Evolutionary conservation across 2,329 filamentous ascomycete genomes (phyloP).

Genomic region (Chrysoporthe cubensis): DNA sequence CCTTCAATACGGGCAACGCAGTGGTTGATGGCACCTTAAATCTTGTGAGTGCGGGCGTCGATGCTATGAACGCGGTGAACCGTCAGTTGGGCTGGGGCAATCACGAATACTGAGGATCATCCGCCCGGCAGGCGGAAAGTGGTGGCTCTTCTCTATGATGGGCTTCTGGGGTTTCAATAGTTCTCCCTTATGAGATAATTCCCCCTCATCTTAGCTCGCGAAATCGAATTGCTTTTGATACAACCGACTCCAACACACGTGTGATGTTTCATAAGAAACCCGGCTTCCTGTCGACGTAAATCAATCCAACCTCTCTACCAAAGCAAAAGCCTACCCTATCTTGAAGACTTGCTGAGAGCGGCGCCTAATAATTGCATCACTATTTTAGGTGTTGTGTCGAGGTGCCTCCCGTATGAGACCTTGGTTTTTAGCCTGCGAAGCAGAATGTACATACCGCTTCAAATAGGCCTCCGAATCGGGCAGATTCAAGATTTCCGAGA

Average conservation of each 20-base stretch:
- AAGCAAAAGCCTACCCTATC: no score
- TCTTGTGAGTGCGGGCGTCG: conserved; percentile 52
- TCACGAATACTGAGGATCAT: conserved; percentile 29
- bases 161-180: neutral
- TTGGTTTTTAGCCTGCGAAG: neutral
- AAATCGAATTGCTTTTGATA: no score
- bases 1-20: conserved; percentile 44
- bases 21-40: conserved; percentile 45
- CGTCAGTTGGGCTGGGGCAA: conserved; percentile 58
- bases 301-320: no score
- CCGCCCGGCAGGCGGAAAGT: neutral
- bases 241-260: no score
- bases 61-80: conserved; percentile 57
- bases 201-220: no score
- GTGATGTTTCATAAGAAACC: no score
- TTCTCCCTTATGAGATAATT: no score
- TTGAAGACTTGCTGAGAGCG: no score
- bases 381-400: neutral
- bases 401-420: neutral
- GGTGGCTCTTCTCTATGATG: neutral
- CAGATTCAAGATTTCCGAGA: neutral
- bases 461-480: neutral
- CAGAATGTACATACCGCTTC: neutral
- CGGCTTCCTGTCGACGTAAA: no score
- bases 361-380: neutral